phyloP scores from a whole-genome alignment of 1,284 basidiomycete genomes.

The Rhodotorula sp. region DNA sequence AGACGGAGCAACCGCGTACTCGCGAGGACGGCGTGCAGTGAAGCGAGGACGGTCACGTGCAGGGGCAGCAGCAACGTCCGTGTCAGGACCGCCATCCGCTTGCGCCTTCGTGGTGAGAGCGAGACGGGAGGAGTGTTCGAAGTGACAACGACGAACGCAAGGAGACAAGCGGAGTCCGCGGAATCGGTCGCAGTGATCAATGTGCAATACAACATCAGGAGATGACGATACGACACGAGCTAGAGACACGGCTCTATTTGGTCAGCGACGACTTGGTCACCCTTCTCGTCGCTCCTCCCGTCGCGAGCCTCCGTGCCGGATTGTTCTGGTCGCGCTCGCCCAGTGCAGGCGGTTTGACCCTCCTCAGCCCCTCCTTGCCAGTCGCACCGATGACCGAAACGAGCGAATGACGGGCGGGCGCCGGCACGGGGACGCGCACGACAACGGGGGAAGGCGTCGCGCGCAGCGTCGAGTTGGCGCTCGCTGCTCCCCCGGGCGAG shows the following conservation, averaged over 20 bases:
- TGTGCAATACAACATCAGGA: background rate
- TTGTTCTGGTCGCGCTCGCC: conserved; percentile 20
- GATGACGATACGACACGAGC: background rate
- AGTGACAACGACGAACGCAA: too few relatives aligned
- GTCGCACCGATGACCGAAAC: background rate
- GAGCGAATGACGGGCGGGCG: background rate
- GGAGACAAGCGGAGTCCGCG: background rate
- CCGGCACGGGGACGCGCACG: conserved; percentile 4
- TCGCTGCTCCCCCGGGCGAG: background rate
- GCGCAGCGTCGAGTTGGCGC: background rate
- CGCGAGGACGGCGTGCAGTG: conserved; percentile 39
- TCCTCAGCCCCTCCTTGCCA: background rate
- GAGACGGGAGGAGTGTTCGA: background rate
- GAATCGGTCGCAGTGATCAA: background rate
- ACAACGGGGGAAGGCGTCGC: conserved; percentile 22
- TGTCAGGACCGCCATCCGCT: background rate
- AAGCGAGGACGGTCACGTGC: conserved; percentile 31
- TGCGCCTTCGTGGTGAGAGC: background rate
- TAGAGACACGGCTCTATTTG: background rate
- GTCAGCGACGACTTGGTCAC: background rate
- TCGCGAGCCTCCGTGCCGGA: background rate
- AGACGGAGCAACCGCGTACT: conserved; percentile 26
- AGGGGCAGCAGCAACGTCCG: conserved; percentile 22
- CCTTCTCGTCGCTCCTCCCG: background rate
- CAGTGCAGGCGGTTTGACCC: conserved; percentile 4